These are phyloP conservation scores for Fusarium sp. DNA, from an alignment of 2,329 filamentous ascomycete genomes.

Conservation along the genomic window DNA sequence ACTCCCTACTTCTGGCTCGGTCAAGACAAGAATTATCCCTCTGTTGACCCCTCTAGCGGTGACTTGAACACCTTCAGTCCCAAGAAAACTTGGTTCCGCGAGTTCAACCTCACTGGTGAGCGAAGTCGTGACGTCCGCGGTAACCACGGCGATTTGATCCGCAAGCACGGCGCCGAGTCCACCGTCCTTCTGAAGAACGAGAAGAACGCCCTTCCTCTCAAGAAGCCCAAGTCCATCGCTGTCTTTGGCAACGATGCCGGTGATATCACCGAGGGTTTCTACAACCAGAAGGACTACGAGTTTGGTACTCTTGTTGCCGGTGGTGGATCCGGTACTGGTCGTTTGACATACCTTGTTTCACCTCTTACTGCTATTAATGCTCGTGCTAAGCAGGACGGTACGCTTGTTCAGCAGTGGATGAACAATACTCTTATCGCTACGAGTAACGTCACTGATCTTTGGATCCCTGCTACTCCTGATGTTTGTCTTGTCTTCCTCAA, in stretches of 20 bases:
- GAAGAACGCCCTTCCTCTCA: slow-evolving; percentile 69
- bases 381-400: slow-evolving; percentile 60
- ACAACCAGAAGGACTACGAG: slow-evolving; percentile 74
- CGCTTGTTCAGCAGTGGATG: slow-evolving; percentile 61
- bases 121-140: slow-evolving; percentile 64
- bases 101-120: slow-evolving; percentile 62
- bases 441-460: slow-evolving; percentile 59
- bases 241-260: slow-evolving; percentile 65
- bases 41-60: slow-evolving; percentile 58
- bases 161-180: slow-evolving; percentile 67
- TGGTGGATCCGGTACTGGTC: slow-evolving; percentile 63
- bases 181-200: slow-evolving; percentile 81
- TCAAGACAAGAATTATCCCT: slow-evolving; percentile 61
- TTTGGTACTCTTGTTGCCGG: slow-evolving; percentile 68
- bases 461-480: slow-evolving; percentile 65
- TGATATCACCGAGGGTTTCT: slow-evolving; percentile 72
- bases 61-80: slow-evolving; percentile 64
- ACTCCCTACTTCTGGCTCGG: slow-evolving; percentile 63
- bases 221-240: slow-evolving; percentile 67
- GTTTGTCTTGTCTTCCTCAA: slow-evolving; percentile 75
- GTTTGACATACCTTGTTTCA: slow-evolving; percentile 54
- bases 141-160: slow-evolving; percentile 66
- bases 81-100: slow-evolving; percentile 58
- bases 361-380: slow-evolving; percentile 57
- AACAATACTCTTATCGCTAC: slow-evolving; percentile 59